Evolutionary conservation across 176 grass and related monocot species (phyloP).

Genomic region (Saccharum spontaneum): DNA sequence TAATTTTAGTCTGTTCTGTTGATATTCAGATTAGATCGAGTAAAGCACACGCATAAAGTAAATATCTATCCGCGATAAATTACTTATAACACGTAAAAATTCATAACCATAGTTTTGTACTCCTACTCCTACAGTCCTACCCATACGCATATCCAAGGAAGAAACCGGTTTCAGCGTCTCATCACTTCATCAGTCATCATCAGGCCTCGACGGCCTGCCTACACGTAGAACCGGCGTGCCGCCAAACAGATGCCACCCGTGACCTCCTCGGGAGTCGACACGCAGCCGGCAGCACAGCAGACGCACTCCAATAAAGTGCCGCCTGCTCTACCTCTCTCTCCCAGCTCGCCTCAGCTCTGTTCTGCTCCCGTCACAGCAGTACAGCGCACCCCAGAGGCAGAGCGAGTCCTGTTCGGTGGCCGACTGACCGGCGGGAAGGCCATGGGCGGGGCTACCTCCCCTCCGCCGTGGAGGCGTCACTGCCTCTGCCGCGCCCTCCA

Average conservation of each 20-base stretch:
- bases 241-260: neutral
- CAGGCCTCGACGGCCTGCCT: no score
- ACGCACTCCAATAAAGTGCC: neutral
- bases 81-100: no score
- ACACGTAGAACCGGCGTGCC: no score
- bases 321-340: neutral
- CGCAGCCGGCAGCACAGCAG: neutral
- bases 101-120: no score
- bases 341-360: neutral
- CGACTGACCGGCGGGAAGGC: neutral
- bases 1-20: no score
- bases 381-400: neutral
- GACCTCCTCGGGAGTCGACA: neutral
- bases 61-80: no score
- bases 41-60: no score
- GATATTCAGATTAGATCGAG: no score
- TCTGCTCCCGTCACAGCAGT: neutral
- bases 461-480: constrained; percentile 15
- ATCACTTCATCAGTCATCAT: neutral
- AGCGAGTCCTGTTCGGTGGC: neutral
- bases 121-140: no score
- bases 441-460: neutral
- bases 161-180: no score
- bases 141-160: no score
- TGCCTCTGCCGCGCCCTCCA: neutral